These are phyloP conservation scores for Malus domestica DNA, from an alignment of 306 rosid species.

Conservation along the genomic window DNA sequence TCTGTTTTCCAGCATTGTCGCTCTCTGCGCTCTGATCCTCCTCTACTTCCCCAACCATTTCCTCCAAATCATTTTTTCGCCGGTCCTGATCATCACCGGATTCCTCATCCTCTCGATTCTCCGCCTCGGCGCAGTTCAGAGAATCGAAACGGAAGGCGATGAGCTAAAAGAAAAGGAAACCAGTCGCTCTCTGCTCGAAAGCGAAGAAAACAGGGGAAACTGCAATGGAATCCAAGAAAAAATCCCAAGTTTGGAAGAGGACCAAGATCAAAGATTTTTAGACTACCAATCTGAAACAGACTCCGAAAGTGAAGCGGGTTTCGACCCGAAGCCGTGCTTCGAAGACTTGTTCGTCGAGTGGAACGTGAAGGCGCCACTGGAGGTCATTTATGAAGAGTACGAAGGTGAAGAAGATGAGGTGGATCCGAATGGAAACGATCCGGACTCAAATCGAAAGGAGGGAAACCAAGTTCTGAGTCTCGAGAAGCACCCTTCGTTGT, in stretches of 20 bases:
- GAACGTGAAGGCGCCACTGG: conserved; percentile 81
- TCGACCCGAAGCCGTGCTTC: conserved; percentile 27
- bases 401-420: conserved; percentile 57
- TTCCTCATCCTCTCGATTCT: conserved; percentile 44
- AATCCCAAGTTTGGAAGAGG: conserved; percentile 18
- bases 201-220: conserved; percentile 20
- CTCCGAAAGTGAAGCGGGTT: conserved; percentile 27
- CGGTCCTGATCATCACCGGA: conserved; percentile 42
- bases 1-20: conserved; percentile 56
- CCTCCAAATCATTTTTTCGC: conserved; percentile 45
- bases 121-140: conserved; percentile 68
- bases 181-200: neutral
- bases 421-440: neutral
- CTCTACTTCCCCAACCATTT: conserved; percentile 51
- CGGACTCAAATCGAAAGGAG: neutral
- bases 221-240: conserved; percentile 11
- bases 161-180: neutral
- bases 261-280: conserved; percentile 20
- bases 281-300: conserved; percentile 17
- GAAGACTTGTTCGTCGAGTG: conserved; percentile 62
- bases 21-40: conserved; percentile 45
- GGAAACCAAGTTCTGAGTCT: conserved; percentile 5
- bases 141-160: conserved; percentile 18
- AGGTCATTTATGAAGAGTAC: conserved; percentile 68
- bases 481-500: conserved; percentile 43